Conservation (phyloP, 106 monocot genomes). For the Iris macrosiphon region DNA sequence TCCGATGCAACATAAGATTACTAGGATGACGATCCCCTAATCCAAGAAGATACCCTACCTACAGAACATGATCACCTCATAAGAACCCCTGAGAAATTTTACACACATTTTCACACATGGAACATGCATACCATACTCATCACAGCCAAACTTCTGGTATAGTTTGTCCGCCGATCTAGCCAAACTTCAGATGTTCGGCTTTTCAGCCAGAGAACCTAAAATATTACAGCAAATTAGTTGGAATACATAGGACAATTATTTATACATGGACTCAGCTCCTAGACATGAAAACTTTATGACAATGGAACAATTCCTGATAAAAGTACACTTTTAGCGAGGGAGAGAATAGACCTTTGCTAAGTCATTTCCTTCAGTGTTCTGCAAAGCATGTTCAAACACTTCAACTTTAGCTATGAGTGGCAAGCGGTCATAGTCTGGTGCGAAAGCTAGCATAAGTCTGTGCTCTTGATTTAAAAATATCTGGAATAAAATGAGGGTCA, state of each 20-base stretch:
- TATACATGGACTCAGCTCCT: not conserved
- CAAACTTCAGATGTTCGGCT: slow-evolving; percentile 98
- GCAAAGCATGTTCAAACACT: slow-evolving; percentile 94
- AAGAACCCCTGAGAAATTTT: not conserved
- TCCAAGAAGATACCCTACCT: slow-evolving; percentile 99
- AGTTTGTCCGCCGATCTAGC: slow-evolving; percentile 95
- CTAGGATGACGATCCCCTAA: slow-evolving; percentile 98
- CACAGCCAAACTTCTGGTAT: slow-evolving; percentile 97
- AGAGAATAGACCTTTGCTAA: slow-evolving; percentile 71
- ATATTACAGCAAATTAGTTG: slow-evolving; percentile 1
- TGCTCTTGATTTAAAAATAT: slow-evolving; percentile 96
- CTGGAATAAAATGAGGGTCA: slow-evolving; percentile 33
- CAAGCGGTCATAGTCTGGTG: slow-evolving; percentile 95
- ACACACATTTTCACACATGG: not conserved
- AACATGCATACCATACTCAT: slow-evolving; percentile 99
- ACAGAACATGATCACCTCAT: slow-evolving; percentile 8
- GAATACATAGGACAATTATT: not conserved
- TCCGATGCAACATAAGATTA: slow-evolving; percentile 95
- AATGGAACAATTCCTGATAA: not conserved
- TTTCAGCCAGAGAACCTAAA: slow-evolving; percentile 97
- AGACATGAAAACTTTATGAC: not conserved
- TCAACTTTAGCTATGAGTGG: slow-evolving; percentile 92
- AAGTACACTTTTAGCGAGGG: not conserved
- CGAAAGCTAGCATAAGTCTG: slow-evolving; percentile 87
- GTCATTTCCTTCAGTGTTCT: slow-evolving; percentile 95